Evolutionary conservation across 129 eudicot genomes (phyloP), one percentile per base, ranked within the genome.

Genomic region (Escallonia herrerae): DNA sequence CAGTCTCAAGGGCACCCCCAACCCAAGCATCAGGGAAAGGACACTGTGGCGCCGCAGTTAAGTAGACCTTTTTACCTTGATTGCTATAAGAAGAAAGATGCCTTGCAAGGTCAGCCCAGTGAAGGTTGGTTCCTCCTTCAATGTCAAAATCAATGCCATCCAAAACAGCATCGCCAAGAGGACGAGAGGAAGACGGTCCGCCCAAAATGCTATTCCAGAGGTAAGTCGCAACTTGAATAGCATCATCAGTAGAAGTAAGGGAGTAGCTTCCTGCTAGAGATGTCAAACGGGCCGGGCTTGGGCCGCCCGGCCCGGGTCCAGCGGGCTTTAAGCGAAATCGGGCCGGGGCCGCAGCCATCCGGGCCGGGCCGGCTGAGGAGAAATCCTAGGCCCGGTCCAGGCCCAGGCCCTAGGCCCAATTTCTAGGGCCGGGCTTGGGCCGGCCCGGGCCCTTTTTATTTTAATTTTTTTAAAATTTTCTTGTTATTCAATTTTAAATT

Each of bases 81-180:
- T 22, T 33, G 61, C 61, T 37, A 57, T 57, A 57, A 22, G 10
- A 11, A 22, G 61, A 57, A 22, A 57, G 41, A 22, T 22, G 37
- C 42, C 61, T 57, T 37, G 61, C 61, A 33, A 57, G 61, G 42
- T 57, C 61, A 38, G 22, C 61, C 61, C 61, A 57, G 39, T 57
- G 41, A 1, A 15, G 40, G 9, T 11, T 33, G 37, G 56, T 51
- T 51, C 56, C 56, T 9, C 56, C 56, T 11, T 51, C 56, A 51
- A 51, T 51, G 8, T 51, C 56, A 51, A 51, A 51, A 51, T 51
- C 56, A 51, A 51, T 15, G 5, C 56, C 56, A 12, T 51, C 56
- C n/a, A 51, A 6, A 51, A 51, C 56, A 51, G 56, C 56, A 51
- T 51, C 8, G 5, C 56, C 56, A 51, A 51, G 56, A 51, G 56